phyloP scores from a whole-genome alignment of 352 stramenopile genomes.

The Pythium sukuiense region DNA sequence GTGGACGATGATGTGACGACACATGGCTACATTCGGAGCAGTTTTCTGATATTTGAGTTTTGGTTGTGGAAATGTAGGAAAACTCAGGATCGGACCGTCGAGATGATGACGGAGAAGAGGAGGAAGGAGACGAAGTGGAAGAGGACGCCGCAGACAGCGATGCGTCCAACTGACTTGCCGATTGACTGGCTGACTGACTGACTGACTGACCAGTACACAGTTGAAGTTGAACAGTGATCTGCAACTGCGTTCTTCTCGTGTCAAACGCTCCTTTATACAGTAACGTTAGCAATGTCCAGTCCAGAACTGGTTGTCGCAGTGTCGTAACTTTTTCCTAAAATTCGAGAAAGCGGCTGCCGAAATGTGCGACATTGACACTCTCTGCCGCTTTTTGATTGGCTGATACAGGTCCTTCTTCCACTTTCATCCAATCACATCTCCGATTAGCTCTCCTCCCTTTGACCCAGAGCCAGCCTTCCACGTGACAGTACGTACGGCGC shows the following conservation, averaged over 20 bases:
- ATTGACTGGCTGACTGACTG: background rate
- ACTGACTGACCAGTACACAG: background rate
- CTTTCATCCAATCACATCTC: background rate
- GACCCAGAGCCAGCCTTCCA: slow-evolving; percentile 5
- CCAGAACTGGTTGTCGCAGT: background rate
- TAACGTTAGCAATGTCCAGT: background rate
- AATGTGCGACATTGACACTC: background rate
- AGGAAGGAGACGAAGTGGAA: slow-evolving; percentile 18
- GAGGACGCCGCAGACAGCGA: slow-evolving; percentile 27
- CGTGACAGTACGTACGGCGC: background rate
- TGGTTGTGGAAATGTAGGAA: slow-evolving; percentile 7
- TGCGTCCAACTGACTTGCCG: background rate
- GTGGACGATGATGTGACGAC: slow-evolving; percentile 13
- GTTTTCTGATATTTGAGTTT: background rate
- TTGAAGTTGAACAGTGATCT: background rate
- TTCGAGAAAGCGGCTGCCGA: background rate
- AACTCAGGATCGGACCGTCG: slow-evolving; percentile 24
- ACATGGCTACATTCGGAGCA: slow-evolving; percentile 17
- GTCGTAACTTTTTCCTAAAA: background rate
- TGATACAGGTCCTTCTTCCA: background rate
- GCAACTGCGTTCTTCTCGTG: background rate
- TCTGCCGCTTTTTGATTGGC: slow-evolving; percentile 5
- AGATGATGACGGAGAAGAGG: slow-evolving; percentile 10
- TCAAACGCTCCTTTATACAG: background rate
- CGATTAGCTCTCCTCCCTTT: background rate